Conservation (phyloP, 495 filamentous ascomycete genomes). For the Penicillium pulvis region DNA sequence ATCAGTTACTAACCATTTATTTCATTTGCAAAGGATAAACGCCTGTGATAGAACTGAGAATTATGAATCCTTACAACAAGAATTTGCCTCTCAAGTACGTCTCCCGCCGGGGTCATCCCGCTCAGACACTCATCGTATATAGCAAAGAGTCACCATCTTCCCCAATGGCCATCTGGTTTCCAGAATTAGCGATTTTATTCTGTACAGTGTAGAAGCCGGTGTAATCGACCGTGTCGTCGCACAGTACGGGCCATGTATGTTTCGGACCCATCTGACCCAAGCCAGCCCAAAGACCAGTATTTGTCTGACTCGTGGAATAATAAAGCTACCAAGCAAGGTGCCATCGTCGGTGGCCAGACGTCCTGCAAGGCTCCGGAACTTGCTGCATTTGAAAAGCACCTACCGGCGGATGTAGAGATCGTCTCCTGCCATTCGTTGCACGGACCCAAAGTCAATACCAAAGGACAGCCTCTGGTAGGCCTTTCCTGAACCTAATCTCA, state of each 20-base stretch:
- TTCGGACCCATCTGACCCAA: constrained; percentile 21
- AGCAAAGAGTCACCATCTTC: constrained; percentile 61
- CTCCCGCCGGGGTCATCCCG: constrained; percentile 38
- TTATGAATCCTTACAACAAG: constrained; percentile 70
- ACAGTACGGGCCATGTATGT: constrained; percentile 87
- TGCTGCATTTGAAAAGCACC: constrained; percentile 84
- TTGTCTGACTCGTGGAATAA: constrained; percentile 32
- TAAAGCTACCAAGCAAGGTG: constrained; percentile 86
- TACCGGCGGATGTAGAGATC: constrained; percentile 88
- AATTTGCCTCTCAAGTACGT: constrained; percentile 75
- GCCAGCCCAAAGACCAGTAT: constrained; percentile 5
- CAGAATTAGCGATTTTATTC: constrained; percentile 91
- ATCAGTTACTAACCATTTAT: constrained; percentile 35
- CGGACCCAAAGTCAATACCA: constrained; percentile 85
- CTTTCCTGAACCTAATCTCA: background rate
- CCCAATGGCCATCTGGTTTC: constrained; percentile 94
- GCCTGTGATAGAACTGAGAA: constrained; percentile 90
- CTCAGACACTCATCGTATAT: constrained; percentile 47
- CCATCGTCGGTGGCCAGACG: constrained; percentile 95
- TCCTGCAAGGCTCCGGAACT: constrained; percentile 98
- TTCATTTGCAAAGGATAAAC: constrained; percentile 66
- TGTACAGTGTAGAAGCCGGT: constrained; percentile 96
- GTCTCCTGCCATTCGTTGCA: constrained; percentile 97
- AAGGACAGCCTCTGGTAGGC: constrained; percentile 79
- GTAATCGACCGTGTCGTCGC: constrained; percentile 82